phyloP scores from a whole-genome alignment of 2,329 filamentous ascomycete genomes.

The Tolypocladium paradoxum region DNA sequence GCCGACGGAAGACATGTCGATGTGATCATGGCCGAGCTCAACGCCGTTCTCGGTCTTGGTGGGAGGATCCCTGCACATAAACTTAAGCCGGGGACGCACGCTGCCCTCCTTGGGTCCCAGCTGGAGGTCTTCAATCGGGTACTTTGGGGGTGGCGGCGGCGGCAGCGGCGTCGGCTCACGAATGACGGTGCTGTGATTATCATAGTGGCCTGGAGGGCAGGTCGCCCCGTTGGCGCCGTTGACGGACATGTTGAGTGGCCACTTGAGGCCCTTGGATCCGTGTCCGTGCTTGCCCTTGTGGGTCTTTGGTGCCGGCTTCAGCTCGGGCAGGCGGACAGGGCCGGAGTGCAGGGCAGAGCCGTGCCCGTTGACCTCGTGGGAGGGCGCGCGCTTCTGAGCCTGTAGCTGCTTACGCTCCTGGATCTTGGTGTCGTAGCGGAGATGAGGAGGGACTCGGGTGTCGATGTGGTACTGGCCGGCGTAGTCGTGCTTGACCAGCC shows the following conservation, averaged over 20 bases:
- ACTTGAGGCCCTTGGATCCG: constrained; percentile 33
- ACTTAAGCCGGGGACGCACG: constrained; percentile 66
- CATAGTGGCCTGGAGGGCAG: constrained; percentile 30
- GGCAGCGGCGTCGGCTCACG: constrained; percentile 35
- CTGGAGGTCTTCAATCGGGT: constrained; percentile 90
- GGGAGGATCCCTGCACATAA: constrained; percentile 57
- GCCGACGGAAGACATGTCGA: constrained; percentile 79
- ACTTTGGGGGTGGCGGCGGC: constrained; percentile 71
- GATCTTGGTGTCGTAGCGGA: constrained; percentile 71
- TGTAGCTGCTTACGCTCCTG: constrained; percentile 65
- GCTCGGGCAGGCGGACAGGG: constrained; percentile 53
- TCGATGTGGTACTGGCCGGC: constrained; percentile 79
- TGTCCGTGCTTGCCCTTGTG: constrained; percentile 47
- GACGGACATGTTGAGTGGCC: constrained; percentile 18
- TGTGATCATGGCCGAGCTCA: constrained; percentile 27
- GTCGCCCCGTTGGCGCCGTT: constrained; percentile 35
- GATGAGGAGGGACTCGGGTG: constrained; percentile 71
- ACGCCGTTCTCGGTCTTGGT: constrained; percentile 24
- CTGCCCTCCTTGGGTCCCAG: constrained; percentile 56
- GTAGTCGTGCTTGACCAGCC: constrained; percentile 82
- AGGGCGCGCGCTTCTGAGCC: constrained; percentile 50
- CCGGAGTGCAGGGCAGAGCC: constrained; percentile 25
- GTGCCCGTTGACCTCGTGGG: constrained; percentile 32
- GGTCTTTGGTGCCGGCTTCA: constrained; percentile 63
- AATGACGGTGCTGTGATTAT: constrained; percentile 18